Percentiles rank a stretch among this genome's conserved stretches.
Conservation (phyloP, 2,329 filamentous ascomycete genomes). For the Pseudogymnoascus sp. region DNA sequence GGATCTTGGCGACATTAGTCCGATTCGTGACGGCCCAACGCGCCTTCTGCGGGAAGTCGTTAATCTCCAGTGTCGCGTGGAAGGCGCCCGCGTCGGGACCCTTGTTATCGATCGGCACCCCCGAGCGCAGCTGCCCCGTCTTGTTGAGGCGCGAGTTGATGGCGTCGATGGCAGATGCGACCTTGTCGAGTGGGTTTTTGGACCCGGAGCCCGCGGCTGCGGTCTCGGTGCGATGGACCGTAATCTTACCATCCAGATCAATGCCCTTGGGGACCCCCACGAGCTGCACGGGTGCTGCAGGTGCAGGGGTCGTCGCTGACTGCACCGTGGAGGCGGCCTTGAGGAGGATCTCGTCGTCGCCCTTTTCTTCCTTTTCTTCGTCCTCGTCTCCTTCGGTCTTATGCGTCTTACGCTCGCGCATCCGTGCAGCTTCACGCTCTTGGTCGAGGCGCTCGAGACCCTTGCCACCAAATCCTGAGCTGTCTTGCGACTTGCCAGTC, state of each 20-base stretch:
- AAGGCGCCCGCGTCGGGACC: slow-evolving; percentile 93
- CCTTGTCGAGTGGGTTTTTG: slow-evolving; percentile 72
- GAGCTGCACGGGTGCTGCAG: slow-evolving; percentile 27
- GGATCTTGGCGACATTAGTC: slow-evolving; percentile 95
- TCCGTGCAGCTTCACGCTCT: slow-evolving; percentile 78
- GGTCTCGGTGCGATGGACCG: slow-evolving; percentile 62
- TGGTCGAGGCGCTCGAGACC: slow-evolving; percentile 87
- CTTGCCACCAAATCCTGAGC: slow-evolving; percentile 88
- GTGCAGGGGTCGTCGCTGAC: slow-evolving; percentile 40
- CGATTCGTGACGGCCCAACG: slow-evolving; percentile 97
- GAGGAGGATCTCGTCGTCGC: slow-evolving; percentile 61
- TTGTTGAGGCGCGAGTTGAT: slow-evolving; percentile 88
- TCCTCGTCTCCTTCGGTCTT: slow-evolving; percentile 81
- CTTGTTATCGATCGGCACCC: slow-evolving; percentile 96
- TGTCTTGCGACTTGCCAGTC: slow-evolving; percentile 80
- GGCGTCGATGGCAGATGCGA: slow-evolving; percentile 79
- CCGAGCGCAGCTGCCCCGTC: slow-evolving; percentile 79
- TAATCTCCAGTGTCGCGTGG: slow-evolving; percentile 96
- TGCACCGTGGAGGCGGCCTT: slow-evolving; percentile 58
- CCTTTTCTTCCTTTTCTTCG: slow-evolving; percentile 64
- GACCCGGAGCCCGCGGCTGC: slow-evolving; percentile 32
- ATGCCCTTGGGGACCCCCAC: slow-evolving; percentile 45
- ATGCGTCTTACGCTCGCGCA: slow-evolving; percentile 79
- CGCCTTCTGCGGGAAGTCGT: slow-evolving; percentile 97
- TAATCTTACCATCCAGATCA: slow-evolving; percentile 60